A percentile compares a stretch with the other conserved stretches of the same genome.
Conservation (phyloP, 2,329 filamentous ascomycete genomes). For the Thielaviopsis punctulata region DNA sequence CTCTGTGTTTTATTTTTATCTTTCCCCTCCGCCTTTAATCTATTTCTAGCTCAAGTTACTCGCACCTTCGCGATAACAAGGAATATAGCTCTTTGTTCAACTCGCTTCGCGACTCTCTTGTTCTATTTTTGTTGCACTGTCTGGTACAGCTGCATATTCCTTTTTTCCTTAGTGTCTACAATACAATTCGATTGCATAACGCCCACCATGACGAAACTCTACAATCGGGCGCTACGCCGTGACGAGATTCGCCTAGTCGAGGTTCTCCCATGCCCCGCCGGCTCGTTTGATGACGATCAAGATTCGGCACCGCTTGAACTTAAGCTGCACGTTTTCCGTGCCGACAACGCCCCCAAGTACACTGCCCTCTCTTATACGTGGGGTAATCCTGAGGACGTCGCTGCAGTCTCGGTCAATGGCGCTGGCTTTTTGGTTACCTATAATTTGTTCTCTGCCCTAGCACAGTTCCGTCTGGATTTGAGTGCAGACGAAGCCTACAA, state of each 20-base stretch:
- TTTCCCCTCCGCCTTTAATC: background rate
- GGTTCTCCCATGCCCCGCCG: conserved; percentile 3
- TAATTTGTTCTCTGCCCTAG: conserved; percentile 17
- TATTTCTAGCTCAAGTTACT: background rate
- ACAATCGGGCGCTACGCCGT: conserved; percentile 2
- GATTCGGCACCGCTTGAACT: conserved; percentile 1
- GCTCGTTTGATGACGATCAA: conserved; percentile 2
- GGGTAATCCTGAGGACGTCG: conserved; percentile 14
- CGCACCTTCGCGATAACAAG: background rate
- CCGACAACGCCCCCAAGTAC: conserved; percentile 12
- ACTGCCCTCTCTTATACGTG: conserved; percentile 18
- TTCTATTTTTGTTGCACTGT: background rate
- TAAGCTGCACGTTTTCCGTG: conserved; percentile 7
- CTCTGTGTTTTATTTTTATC: background rate
- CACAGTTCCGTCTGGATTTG: conserved; percentile 15
- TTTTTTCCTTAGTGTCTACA: background rate
- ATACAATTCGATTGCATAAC: background rate
- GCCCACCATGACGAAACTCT: conserved; percentile 3
- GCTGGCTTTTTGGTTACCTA: conserved; percentile 14
- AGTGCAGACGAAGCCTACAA: conserved; percentile 8
- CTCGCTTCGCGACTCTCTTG: background rate
- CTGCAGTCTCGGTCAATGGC: conserved; percentile 15
- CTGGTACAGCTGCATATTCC: background rate
- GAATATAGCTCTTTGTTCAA: background rate
- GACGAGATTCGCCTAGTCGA: conserved; percentile 12